Conservation (phyloP, 176 grass and related monocot species). For the Calamus simplicifolius region DNA sequence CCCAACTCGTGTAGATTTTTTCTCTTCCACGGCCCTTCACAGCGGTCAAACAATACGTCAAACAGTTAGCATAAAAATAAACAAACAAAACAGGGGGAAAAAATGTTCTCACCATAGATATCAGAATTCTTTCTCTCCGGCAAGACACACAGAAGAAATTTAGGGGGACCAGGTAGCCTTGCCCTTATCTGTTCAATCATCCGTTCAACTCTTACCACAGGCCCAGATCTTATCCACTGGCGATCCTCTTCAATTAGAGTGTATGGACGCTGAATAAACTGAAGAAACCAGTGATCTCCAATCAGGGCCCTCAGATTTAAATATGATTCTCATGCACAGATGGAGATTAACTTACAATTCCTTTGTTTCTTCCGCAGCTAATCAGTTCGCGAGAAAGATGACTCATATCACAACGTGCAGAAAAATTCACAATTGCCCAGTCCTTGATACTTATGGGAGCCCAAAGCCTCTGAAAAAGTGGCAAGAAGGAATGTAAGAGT, state of each 20-base stretch:
- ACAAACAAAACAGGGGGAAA: neutral
- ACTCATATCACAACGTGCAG: slow-evolving; percentile 80
- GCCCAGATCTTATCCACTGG: slow-evolving; percentile 49
- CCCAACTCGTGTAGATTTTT: slow-evolving; percentile 92
- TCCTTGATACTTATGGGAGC: slow-evolving; percentile 51
- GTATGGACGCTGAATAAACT: slow-evolving; percentile 60
- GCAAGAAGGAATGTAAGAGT: neutral
- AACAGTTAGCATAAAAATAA: slow-evolving; percentile 6
- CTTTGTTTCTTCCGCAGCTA: slow-evolving; percentile 79
- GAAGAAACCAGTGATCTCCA: slow-evolving; percentile 4
- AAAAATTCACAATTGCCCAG: slow-evolving; percentile 95
- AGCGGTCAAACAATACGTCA: neutral
- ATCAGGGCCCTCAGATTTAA: neutral
- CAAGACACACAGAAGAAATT: slow-evolving; percentile 93
- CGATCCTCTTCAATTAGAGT: slow-evolving; percentile 68
- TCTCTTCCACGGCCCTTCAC: slow-evolving; percentile 91
- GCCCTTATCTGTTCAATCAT: slow-evolving; percentile 74
- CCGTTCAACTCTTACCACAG: slow-evolving; percentile 73
- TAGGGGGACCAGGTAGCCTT: slow-evolving; percentile 39
- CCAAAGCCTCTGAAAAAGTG: slow-evolving; percentile 43
- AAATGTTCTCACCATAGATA: slow-evolving; percentile 54
- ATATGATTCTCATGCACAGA: neutral
- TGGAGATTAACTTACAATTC: slow-evolving; percentile 58
- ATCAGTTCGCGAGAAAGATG: slow-evolving; percentile 71
- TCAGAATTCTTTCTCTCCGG: slow-evolving; percentile 84